Evolutionary conservation across 1,284 basidiomycete genomes (phyloP).

Genomic region (Somion occarium): DNA sequence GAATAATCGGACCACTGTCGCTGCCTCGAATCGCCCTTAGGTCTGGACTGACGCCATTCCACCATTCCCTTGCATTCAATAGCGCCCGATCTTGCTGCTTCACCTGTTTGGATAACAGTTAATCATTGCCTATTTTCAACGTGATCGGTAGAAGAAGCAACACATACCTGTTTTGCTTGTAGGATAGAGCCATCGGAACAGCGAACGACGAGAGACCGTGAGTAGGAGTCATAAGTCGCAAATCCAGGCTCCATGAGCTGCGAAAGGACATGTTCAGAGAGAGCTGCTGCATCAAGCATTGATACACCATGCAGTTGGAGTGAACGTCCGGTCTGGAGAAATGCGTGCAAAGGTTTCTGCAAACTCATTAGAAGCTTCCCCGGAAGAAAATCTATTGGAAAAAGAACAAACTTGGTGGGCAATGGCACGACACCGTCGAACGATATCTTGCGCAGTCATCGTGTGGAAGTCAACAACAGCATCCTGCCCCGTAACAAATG

Average conservation of each 20-base stretch:
- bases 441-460: conserved; percentile 54
- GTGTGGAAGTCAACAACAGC: conserved; percentile 52
- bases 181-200: conserved; percentile 47
- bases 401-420: conserved; percentile 59
- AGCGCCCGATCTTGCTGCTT: conserved; percentile 51
- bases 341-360: conserved; percentile 44
- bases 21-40: conserved; percentile 13
- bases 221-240: conserved; percentile 35
- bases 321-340: conserved; percentile 37
- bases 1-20: background rate
- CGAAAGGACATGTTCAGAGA: background rate
- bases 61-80: conserved; percentile 40
- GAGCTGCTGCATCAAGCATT: background rate
- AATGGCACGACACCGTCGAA: conserved; percentile 62
- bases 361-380: background rate
- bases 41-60: conserved; percentile 39
- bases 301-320: conserved; percentile 39
- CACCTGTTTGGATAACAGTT: conserved; percentile 32
- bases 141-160: no score
- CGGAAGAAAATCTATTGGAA: background rate
- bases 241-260: conserved; percentile 31
- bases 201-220: conserved; percentile 38
- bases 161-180: conserved; percentile 34
- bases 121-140: background rate
- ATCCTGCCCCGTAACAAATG: conserved; percentile 53